phyloP scores from a whole-genome alignment of 345 rosid species.

The Alliaria petiolata region DNA sequence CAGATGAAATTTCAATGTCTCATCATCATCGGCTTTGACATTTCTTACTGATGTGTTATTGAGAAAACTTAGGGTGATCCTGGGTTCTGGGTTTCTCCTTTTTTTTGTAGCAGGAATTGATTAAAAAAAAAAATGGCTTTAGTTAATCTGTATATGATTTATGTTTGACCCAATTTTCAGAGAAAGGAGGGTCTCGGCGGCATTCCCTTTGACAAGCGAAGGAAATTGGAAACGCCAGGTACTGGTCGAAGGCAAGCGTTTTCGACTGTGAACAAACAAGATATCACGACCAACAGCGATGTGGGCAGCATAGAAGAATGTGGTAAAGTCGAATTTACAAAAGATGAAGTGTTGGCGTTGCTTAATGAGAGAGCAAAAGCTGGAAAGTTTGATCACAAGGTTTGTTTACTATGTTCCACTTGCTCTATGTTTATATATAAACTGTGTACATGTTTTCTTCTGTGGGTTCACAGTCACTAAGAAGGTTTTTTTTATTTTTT shows the following conservation, averaged over 20 bases:
- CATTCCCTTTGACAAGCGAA: constrained; percentile 58
- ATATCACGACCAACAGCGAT: constrained; percentile 35
- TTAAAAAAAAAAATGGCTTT: too few relatives aligned
- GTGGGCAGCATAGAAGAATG: constrained; percentile 41
- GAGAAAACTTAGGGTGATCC: background rate
- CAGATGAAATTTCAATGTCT: background rate
- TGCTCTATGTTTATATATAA: background rate
- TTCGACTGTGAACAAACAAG: constrained; percentile 46
- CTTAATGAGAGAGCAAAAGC: constrained; percentile 66
- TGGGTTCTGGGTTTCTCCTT: background rate
- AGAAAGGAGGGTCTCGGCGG: constrained; percentile 50
- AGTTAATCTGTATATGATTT: background rate
- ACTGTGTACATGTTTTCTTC: background rate
- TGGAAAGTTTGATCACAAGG: constrained; percentile 78
- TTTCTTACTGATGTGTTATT: background rate
- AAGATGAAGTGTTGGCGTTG: constrained; percentile 71
- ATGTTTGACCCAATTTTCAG: constrained; percentile 26
- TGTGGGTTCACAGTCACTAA: background rate
- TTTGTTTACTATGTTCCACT: constrained; percentile 5
- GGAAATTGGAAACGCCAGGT: constrained; percentile 43
- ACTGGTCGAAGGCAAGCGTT: constrained; percentile 53
- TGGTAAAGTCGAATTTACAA: constrained; percentile 46
- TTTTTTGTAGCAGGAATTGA: background rate
- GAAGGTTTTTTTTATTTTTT: background rate
- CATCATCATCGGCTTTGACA: background rate